phyloP scores from a whole-genome alignment of 192 early-diverging fungal species.

The Pilaira anomala region DNA sequence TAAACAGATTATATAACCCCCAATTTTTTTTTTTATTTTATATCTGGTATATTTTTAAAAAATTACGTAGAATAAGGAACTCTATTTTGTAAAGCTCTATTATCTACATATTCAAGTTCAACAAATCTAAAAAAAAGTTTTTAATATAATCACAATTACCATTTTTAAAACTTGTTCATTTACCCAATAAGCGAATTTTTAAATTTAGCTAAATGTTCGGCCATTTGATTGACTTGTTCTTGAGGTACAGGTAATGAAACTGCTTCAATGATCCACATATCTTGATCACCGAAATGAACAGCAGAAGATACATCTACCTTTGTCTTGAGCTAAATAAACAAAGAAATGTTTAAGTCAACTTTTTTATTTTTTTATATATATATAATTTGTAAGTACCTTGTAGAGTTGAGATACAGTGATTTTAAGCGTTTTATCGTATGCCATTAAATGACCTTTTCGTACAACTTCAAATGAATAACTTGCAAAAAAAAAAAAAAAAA shows the following conservation, averaged over 20 bases:
- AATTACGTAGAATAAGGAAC: constrained; percentile 24
- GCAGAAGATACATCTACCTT: constrained; percentile 47
- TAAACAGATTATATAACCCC: no score
- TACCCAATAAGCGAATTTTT: constrained; percentile 37
- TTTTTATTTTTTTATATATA: background rate
- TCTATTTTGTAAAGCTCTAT: constrained; percentile 36
- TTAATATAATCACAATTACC: background rate
- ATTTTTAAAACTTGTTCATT: constrained; percentile 4
- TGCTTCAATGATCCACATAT: constrained; percentile 63
- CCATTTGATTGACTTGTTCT: constrained; percentile 51
- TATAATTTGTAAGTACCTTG: constrained; percentile 27
- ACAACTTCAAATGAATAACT: constrained; percentile 59
- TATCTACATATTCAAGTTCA: constrained; percentile 39
- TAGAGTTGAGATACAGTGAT: constrained; percentile 61
- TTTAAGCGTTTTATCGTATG: constrained; percentile 51
- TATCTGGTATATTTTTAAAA: background rate
- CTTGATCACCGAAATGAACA: constrained; percentile 40
- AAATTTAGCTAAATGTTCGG: constrained; percentile 53
- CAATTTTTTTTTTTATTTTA: background rate
- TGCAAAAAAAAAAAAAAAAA: no score
- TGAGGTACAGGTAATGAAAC: constrained; percentile 46
- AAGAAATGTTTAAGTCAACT: no score
- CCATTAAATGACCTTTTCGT: constrained; percentile 59
- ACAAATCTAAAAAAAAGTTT: constrained; percentile 24
- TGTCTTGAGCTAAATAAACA: constrained; percentile 34